Evolutionary conservation across 495 filamentous ascomycete genomes (phyloP), one percentile per base, ranked within the genome.

Genomic region (Lineolata rhizophorae): DNA sequence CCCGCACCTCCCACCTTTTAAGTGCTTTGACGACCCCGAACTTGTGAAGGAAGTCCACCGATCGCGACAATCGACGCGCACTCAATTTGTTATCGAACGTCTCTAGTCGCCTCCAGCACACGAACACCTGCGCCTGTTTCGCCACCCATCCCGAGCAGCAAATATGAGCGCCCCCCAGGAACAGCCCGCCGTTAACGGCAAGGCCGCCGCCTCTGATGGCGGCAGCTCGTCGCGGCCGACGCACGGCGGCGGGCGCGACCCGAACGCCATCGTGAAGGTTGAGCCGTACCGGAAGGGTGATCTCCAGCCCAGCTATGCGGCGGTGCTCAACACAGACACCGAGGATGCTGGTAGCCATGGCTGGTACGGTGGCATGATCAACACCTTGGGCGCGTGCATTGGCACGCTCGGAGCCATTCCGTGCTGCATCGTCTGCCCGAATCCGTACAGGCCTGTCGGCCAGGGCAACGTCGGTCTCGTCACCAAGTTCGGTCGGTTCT

Each of bases 391-490:
- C 42, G 52, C 65, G 30, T 64, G 64, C 43, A 61, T 94, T 42
- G 87, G 87, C 37, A 76, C 67, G 38, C 47, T 76, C 14, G 87
- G 87, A 34, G 82, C 90, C 16, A 65, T 95, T 44, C 90, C 90
- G 1, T 93, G 83, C 67, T 87, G 85, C 55, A 54, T 93, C 54
- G 60, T 67, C 50, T 92, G 79, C 54, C 90, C 90, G 19, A 99
- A 99, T 55, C 87, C 87, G 9, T 97, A 84, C 67, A 92, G 92
- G 60, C 69, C 68, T n/a, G 83, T 94, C 44, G 52, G 60, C 32
- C 85, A 94, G 52, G 87, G 87, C 44, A 79, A 87, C 44, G 87
- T 99, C 19, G 87, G 87, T 35, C 62, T 99, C 18, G 73, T 99
- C 42, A 91, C 84, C 44, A 83, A 78, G 51, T 99, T 95, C 42